Conservation (phyloP, 2,329 filamentous ascomycete species). For the Ceratocystis harringtonii region DNA sequence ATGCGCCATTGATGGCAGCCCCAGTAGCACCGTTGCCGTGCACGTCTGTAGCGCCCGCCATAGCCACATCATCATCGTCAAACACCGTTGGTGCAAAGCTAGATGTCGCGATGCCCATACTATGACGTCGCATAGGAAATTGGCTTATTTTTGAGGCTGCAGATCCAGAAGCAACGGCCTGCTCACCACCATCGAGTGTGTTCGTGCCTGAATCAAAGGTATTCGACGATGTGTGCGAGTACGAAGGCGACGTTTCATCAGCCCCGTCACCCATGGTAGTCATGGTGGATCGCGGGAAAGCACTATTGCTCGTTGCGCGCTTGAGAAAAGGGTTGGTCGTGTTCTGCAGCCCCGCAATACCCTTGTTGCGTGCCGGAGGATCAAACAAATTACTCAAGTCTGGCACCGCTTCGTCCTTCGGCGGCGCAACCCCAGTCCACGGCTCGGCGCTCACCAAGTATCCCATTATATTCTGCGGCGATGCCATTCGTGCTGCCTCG, state of each 20-base stretch:
- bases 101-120: not conserved
- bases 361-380: constrained; percentile 3
- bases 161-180: not conserved
- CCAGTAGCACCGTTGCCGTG: not conserved
- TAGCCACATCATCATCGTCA: constrained; percentile 20
- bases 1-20: constrained; percentile 21
- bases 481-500: constrained; percentile 52
- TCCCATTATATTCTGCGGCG: constrained; percentile 57
- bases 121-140: not conserved
- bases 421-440: constrained; percentile 49
- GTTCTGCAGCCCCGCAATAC: not conserved
- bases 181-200: constrained; percentile 28
- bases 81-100: not conserved
- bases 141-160: not conserved
- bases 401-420: constrained; percentile 47
- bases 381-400: constrained; percentile 27
- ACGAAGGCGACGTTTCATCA: not conserved
- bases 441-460: constrained; percentile 56
- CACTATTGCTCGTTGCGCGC: not conserved
- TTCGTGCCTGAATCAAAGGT: constrained; percentile 30
- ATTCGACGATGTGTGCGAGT: constrained; percentile 6
- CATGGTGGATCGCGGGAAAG: constrained; percentile 3
- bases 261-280: not conserved
- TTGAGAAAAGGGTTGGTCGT: constrained; percentile 10
- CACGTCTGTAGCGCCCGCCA: not conserved